Base-by-base conservation (phyloP, 768 basidiomycete species). In the Podaxis rugospora region DNA sequence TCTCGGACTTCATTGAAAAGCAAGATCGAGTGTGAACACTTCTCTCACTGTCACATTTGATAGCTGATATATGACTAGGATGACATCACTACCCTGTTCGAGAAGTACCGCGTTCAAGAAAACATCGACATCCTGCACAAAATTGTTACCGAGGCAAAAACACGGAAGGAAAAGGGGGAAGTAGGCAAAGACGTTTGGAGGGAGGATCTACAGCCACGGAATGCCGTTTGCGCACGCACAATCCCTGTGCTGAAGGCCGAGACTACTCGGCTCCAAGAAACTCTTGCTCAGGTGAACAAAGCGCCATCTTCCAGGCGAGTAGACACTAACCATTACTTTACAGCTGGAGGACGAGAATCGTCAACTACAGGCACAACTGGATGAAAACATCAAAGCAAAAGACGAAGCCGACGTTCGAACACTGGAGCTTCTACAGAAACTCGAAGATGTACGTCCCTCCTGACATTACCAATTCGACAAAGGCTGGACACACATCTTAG, bases 1-100 rank as follows among this genome's bases (percentile, higher is more conserved):
- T 92, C 16, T 84, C 89, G 4, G 78, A 84, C 63, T 88, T 89
- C 57, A 87, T 91, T 66, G 89, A 92, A 65, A 80, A 83, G 11
- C 80, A 85, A 54, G 87, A 84, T 52, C 68, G 76, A 66, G 80
- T 80, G 67, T 54, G 72, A 78, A 71, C 57, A 72, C 66, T 55
- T 61, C 49, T 9, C 1, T 6, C 21, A 35, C n/a, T n/a, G 4
- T 13, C 56, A 11, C 25, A 16, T 35, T 18, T 37, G 10, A 50
- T 55, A 42, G 51, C 51, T 62, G 18, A 40, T 36, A 40, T 56
- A 50, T 16, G 32, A 52, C 5, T 55, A 91, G 89, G 80, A 82
- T 39, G 83, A 86, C 62, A 79, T 88, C 42, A 87, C 91, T 55
- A 81, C 84, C 39, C 63, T 92, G n/a, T 87, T 91, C 69, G 82